Percentiles rank a stretch among this genome's conserved stretches.
These are phyloP conservation scores for Dipodascus albidus DNA, from an alignment of 805 yeast species.

Conservation along the genomic window DNA sequence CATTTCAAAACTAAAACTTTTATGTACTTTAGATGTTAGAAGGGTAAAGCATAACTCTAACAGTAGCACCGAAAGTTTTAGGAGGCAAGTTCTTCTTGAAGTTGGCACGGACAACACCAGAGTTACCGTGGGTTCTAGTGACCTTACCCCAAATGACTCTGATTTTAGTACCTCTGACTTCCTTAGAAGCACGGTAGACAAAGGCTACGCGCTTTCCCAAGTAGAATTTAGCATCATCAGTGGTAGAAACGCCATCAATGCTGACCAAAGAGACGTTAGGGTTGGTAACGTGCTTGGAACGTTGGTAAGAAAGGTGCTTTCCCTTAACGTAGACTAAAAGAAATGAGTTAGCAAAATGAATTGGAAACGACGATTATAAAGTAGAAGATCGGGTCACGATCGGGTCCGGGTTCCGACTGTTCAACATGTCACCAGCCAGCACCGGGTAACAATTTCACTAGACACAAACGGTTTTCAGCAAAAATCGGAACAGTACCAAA, in stretches of 20 bases:
- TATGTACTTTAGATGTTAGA: slow-evolving; percentile 74
- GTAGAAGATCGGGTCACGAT: neutral
- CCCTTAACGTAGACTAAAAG: slow-evolving; percentile 88
- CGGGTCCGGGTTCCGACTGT: neutral
- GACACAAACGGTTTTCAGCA: no score
- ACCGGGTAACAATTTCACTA: no score
- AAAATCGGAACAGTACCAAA: no score
- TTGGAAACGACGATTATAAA: neutral
- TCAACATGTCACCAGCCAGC: no score
- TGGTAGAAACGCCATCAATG: slow-evolving; percentile 87
- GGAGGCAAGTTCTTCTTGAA: slow-evolving; percentile 99
- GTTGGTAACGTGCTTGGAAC: slow-evolving; percentile 97
- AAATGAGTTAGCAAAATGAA: neutral
- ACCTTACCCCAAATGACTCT: slow-evolving; percentile 99
- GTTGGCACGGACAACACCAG: slow-evolving; percentile 96
- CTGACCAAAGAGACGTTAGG: slow-evolving; percentile 94
- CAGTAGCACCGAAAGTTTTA: slow-evolving; percentile 99
- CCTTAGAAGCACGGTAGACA: slow-evolving; percentile 98
- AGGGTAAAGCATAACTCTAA: slow-evolving; percentile 99
- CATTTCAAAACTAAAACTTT: slow-evolving; percentile 13
- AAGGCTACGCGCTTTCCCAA: slow-evolving; percentile 98
- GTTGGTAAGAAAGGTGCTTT: slow-evolving; percentile 99
- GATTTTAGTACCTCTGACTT: slow-evolving; percentile 96
- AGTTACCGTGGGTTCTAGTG: slow-evolving; percentile 97
- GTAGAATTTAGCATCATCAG: slow-evolving; percentile 97